Percentiles rank a stretch among this genome's conserved stretches.
phyloP scores from a whole-genome alignment of 1,284 basidiomycete genomes.

The Exobasidium rhododendri region DNA sequence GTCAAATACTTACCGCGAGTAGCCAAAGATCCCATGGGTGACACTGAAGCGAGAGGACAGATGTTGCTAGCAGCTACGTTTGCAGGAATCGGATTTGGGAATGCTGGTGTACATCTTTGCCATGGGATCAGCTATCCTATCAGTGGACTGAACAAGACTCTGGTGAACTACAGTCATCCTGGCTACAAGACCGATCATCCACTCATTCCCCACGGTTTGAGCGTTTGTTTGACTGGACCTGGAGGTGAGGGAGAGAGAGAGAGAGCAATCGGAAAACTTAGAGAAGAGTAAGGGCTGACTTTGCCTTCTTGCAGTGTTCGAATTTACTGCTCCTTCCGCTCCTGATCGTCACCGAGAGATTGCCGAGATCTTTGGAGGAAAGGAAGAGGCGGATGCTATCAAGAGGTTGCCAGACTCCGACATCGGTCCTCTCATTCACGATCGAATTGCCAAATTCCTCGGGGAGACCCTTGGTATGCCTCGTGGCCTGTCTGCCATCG shows the following conservation, averaged over 20 bases:
- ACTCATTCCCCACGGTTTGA: slow-evolving; percentile 74
- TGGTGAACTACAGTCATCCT: slow-evolving; percentile 60
- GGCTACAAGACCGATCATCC: slow-evolving; percentile 69
- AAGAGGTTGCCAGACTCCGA: slow-evolving; percentile 74
- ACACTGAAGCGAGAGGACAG: slow-evolving; percentile 78
- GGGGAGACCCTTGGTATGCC: slow-evolving; percentile 75
- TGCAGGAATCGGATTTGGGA: slow-evolving; percentile 93
- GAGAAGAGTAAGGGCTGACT: background rate
- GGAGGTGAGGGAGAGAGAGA: slow-evolving; percentile 11
- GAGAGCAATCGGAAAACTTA: background rate
- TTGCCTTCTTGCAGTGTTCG: slow-evolving; percentile 22
- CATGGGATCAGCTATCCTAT: slow-evolving; percentile 47
- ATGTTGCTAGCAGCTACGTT: slow-evolving; percentile 68
- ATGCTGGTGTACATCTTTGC: slow-evolving; percentile 65
- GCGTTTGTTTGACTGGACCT: slow-evolving; percentile 34
- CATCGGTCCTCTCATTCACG: slow-evolving; percentile 76
- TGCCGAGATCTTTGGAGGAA: slow-evolving; percentile 73
- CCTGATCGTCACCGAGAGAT: slow-evolving; percentile 86
- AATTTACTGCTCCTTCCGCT: slow-evolving; percentile 60
- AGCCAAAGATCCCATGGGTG: slow-evolving; percentile 66
- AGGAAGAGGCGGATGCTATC: slow-evolving; percentile 28
- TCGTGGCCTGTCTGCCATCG: slow-evolving; percentile 79
- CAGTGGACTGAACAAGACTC: slow-evolving; percentile 74
- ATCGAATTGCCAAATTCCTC: slow-evolving; percentile 86
- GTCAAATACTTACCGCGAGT: slow-evolving; percentile 86